A percentile compares a stretch with the other conserved stretches of the same genome.
Evolutionary conservation across 2,329 filamentous ascomycete species (phyloP).

Genomic region (Alternaria gaisen): DNA sequence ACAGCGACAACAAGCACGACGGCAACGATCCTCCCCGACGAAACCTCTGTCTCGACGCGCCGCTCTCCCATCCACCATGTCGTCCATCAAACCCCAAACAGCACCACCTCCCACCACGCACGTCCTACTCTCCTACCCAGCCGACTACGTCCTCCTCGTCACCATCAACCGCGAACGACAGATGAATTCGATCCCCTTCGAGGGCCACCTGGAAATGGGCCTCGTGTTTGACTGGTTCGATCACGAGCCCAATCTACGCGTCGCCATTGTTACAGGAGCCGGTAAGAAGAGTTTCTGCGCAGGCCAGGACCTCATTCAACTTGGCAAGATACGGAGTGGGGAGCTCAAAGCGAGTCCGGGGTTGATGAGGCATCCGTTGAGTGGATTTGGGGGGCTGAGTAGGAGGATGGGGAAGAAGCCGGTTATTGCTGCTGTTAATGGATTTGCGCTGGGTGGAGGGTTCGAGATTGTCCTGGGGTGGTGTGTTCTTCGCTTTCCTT

Average conservation of each 20-base stretch:
- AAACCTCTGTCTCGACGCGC: background rate
- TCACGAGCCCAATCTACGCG: conserved; percentile 57
- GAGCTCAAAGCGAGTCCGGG: conserved; percentile 35
- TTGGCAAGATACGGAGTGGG: conserved; percentile 43
- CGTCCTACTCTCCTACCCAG: conserved; percentile 57
- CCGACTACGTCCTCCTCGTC: conserved; percentile 60
- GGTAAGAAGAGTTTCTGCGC: conserved; percentile 65
- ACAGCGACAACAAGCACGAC: background rate
- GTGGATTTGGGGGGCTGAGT: conserved; percentile 65
- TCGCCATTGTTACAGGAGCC: conserved; percentile 60
- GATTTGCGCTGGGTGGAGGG: conserved; percentile 65
- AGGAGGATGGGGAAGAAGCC: conserved; percentile 67
- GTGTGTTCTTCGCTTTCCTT: conserved; percentile 43
- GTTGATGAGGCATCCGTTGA: conserved; percentile 52
- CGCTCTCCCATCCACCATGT: conserved; percentile 27
- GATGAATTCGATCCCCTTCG: conserved; percentile 57
- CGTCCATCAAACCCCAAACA: conserved; percentile 38
- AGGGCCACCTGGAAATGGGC: conserved; percentile 60
- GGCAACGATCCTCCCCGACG: no score
- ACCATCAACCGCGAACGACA: conserved; percentile 61
- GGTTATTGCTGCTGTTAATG: conserved; percentile 68
- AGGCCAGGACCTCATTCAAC: conserved; percentile 63
- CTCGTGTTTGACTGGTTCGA: conserved; percentile 64
- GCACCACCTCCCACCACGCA: conserved; percentile 43
- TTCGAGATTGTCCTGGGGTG: conserved; percentile 66